phyloP scores from a whole-genome alignment of 805 yeast species.

The Jamesozyma spencerorum region DNA sequence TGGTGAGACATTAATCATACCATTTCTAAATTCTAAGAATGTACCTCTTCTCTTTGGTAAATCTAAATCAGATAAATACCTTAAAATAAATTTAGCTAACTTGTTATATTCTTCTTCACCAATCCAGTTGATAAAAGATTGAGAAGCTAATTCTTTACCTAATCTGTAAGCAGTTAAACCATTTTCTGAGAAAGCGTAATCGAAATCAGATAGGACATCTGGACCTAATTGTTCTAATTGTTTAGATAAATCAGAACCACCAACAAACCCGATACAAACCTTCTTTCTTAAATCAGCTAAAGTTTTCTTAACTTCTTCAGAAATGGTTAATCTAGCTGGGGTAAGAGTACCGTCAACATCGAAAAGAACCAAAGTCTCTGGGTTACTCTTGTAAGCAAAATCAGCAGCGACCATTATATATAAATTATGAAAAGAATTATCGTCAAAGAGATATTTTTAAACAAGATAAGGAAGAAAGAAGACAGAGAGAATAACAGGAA shows the following conservation, averaged over 20 bases:
- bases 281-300: conserved; percentile 75
- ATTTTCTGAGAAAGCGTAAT: conserved; percentile 93
- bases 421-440: neutral
- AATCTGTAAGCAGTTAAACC: conserved; percentile 95
- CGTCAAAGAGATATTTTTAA: conserved; percentile 5
- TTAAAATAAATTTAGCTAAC: conserved; percentile 75
- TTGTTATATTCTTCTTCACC: conserved; percentile 92
- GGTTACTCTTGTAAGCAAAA: conserved; percentile 67
- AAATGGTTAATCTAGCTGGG: conserved; percentile 80
- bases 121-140: conserved; percentile 89
- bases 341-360: conserved; percentile 98
- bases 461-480: neutral
- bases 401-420: conserved; percentile 32
- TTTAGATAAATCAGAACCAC: conserved; percentile 90
- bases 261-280: conserved; percentile 93
- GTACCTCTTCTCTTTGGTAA: conserved; percentile 98
- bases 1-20: conserved; percentile 97
- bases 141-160: conserved; percentile 83
- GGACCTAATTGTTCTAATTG: conserved; percentile 94
- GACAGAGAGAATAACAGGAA: neutral
- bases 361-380: conserved; percentile 81
- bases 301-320: conserved; percentile 67
- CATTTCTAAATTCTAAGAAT: conserved; percentile 96
- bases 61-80: conserved; percentile 76
- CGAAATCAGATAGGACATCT: conserved; percentile 69